A percentile compares a stretch with the other conserved stretches of the same genome.
Evolutionary conservation across 2,329 filamentous ascomycete species (phyloP).

Genomic region (Xylaria sp.): DNA sequence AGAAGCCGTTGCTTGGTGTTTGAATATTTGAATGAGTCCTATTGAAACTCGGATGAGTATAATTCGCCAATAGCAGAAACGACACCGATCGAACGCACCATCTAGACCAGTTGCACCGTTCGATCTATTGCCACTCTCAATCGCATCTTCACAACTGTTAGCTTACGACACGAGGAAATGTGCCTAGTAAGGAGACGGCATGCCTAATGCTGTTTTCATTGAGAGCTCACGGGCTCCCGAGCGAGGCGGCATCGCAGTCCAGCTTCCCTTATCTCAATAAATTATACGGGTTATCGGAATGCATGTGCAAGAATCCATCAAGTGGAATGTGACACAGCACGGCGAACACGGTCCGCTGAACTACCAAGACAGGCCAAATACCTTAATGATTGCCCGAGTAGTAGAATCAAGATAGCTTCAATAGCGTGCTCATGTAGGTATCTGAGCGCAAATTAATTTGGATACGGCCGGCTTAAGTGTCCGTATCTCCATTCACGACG

Average conservation of each 20-base stretch:
- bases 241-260: slow-evolving; percentile 45
- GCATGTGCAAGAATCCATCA: slow-evolving; percentile 10
- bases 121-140: slow-evolving; percentile 44
- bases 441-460: neutral
- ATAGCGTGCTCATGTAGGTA: slow-evolving; percentile 8
- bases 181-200: slow-evolving; percentile 20
- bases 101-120: slow-evolving; percentile 45
- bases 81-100: slow-evolving; percentile 36
- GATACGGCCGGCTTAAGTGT: neutral
- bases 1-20: slow-evolving; percentile 44
- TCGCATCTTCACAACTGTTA: slow-evolving; percentile 43
- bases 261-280: slow-evolving; percentile 4
- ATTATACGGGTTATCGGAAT: neutral
- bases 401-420: slow-evolving; percentile 5
- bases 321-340: neutral
- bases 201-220: slow-evolving; percentile 46
- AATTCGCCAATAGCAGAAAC: neutral
- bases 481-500: slow-evolving; percentile 17
- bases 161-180: slow-evolving; percentile 2
- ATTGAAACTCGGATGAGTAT: slow-evolving; percentile 22
- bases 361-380: neutral
- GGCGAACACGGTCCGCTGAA: neutral
- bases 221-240: slow-evolving; percentile 44
- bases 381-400: neutral
- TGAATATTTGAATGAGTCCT: slow-evolving; percentile 50